Conservation (phyloP, 1,139 yeast genomes). For the Lodderomyces beijingensis region DNA sequence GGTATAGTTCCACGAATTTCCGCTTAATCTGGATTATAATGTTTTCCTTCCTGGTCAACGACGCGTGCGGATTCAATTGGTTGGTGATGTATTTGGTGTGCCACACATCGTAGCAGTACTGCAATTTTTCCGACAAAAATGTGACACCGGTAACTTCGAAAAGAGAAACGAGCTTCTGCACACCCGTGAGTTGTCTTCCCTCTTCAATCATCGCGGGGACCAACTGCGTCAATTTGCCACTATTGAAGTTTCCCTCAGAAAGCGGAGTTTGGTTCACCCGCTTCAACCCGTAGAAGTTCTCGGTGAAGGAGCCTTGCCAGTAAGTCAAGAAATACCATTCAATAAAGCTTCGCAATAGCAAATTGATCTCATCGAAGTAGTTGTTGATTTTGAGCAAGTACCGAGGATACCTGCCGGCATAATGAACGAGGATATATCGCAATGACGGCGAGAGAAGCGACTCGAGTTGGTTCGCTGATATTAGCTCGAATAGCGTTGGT, state of each 20-base stretch:
- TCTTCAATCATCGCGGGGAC: slow-evolving; percentile 52
- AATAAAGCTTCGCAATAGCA: slow-evolving; percentile 56
- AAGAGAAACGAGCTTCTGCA: slow-evolving; percentile 58
- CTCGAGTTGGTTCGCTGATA: slow-evolving; percentile 78
- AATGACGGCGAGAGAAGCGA: slow-evolving; percentile 77
- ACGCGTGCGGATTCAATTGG: slow-evolving; percentile 32
- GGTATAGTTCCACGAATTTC: slow-evolving; percentile 57
- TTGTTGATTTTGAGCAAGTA: slow-evolving; percentile 60
- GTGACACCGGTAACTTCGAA: slow-evolving; percentile 64
- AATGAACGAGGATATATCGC: slow-evolving; percentile 74
- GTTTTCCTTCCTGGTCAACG: slow-evolving; percentile 26
- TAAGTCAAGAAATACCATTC: slow-evolving; percentile 69
- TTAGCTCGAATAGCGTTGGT: slow-evolving; percentile 79
- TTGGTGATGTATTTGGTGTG: slow-evolving; percentile 55
- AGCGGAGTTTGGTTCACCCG: slow-evolving; percentile 48
- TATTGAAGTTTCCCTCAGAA: slow-evolving; percentile 24
- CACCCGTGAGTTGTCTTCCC: slow-evolving; percentile 47
- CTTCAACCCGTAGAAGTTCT: slow-evolving; percentile 87
- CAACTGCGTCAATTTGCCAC: slow-evolving; percentile 33
- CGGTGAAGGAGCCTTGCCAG: slow-evolving; percentile 88
- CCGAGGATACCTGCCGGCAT: slow-evolving; percentile 75
- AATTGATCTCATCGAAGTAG: slow-evolving; percentile 71
- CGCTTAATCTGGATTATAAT: slow-evolving; percentile 31
- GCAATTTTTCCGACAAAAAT: slow-evolving; percentile 66
- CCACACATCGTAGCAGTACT: slow-evolving; percentile 59